Base-by-base conservation (phyloP, 176 grass and related monocot species). In the Triticum urartu region DNA sequence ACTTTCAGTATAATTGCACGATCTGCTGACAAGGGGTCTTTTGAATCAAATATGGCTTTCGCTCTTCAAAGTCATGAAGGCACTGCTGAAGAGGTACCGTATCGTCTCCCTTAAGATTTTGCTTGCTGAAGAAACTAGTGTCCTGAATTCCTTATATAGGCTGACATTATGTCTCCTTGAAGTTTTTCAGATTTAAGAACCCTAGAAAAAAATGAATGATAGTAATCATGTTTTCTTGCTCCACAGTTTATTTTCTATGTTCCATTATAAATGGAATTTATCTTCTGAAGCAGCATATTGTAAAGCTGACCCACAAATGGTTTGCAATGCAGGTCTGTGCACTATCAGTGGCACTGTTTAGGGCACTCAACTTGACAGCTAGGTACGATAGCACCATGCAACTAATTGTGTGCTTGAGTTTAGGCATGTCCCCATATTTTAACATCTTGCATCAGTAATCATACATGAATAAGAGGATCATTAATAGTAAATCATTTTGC, bases 341-440 rank as follows among this genome's bases (percentile, higher is more conserved):
- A 81, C 82, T 98, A 48, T 98, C 95, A 75, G 95, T 98, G 72
- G 91, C 94, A 80, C 70, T 98, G 65, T 95, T 98, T 77, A 95
- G 95, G 88, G 95, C 89, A 62, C 93, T 98, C 78, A 94, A 98
- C 88, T 81, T 98, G 89, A 90, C 93, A 86, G 68, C 90, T 70
- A 93, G 95, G 95, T 98, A 94, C 36, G 58, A 68, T 82, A 68
- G 78, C 59, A 22, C 40, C 80, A 20, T 58, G 22, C 39, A 68
- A 50, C 77, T 59, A 45, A 35, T 81, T 76, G 72, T 79, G n/a
- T 36, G 26, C 33, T 87, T 81, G 39, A 87, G 20, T 65, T 56
- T 48, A 11, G 1, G 56, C 56, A 59, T 21, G 21, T 18, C 50
- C 56, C 32, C 26, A 68, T 91, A 13, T 80, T 80, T 67, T 83